Evolutionary conservation across 164 flowering plant genomes (phyloP).

Genomic region (Chloranthus sessilifolius): DNA sequence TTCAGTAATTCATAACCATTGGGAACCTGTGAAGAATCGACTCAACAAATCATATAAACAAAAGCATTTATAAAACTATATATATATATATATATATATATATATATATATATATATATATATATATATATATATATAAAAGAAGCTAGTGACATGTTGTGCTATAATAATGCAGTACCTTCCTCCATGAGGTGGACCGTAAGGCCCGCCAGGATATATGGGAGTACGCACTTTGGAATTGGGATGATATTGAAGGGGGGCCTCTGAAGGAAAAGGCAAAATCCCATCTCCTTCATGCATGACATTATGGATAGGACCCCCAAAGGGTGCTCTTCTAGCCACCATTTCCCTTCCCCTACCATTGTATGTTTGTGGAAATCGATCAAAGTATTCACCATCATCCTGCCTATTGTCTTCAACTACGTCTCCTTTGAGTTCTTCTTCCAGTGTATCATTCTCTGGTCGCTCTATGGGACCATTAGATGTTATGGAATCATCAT

Average conservation of each 20-base stretch:
- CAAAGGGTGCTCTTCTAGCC: slow-evolving; percentile 27
- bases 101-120: no score
- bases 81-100: no score
- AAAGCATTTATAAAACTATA: no score
- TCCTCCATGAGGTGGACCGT: slow-evolving; percentile 28
- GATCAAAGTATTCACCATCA: slow-evolving; percentile 31
- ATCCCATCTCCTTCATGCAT: slow-evolving; percentile 35
- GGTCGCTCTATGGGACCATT: slow-evolving; percentile 38
- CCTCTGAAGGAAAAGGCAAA: slow-evolving; percentile 34
- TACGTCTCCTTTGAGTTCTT: slow-evolving; percentile 30
- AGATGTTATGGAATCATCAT: slow-evolving; percentile 50
- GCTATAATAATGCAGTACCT: slow-evolving; percentile 36
- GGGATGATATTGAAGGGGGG: slow-evolving; percentile 24
- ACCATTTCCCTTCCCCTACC: slow-evolving; percentile 37
- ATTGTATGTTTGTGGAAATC: slow-evolving; percentile 24
- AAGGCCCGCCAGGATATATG: slow-evolving; percentile 19
- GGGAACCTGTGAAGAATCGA: no score
- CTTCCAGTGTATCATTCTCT: slow-evolving; percentile 31
- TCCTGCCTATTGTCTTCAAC: slow-evolving; percentile 32
- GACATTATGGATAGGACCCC: slow-evolving; percentile 23
- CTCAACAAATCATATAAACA: no score
- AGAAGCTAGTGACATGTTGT: no score
- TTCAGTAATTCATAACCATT: no score
- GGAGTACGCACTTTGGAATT: slow-evolving; percentile 36
- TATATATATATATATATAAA: no score